These are phyloP conservation scores for Quercus suber DNA, from an alignment of 306 rosid genomes.

Conservation along the genomic window DNA sequence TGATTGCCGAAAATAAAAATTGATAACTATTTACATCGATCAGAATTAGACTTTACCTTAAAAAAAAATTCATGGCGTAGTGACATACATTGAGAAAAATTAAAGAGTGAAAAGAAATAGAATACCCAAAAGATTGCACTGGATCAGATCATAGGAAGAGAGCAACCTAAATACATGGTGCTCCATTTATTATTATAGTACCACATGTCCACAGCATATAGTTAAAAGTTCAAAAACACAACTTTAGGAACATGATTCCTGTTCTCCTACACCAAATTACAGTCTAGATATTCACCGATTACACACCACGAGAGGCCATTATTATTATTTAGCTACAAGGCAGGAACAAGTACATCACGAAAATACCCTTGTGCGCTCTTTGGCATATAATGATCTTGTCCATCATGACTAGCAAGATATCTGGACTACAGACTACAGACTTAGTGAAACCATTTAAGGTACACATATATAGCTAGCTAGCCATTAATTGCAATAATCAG, in stretches of 20 bases:
- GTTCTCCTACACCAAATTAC: background rate
- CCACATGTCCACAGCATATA: background rate
- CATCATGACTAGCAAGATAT: background rate
- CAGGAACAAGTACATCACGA: background rate
- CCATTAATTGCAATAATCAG: background rate
- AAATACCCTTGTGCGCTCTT: background rate
- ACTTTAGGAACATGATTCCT: background rate
- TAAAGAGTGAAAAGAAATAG: too few species aligned
- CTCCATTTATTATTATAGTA: background rate
- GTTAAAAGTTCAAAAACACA: background rate
- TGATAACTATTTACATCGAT: too few species aligned
- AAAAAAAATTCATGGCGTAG: too few species aligned
- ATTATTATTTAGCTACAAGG: background rate
- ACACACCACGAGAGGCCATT: background rate
- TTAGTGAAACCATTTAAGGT: background rate
- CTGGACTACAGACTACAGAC: background rate
- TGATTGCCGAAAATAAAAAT: too few species aligned
- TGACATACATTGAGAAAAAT: too few species aligned
- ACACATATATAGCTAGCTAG: background rate
- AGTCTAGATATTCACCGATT: background rate
- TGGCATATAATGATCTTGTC: background rate
- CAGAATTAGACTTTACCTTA: too few species aligned
- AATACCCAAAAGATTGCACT: too few species aligned
- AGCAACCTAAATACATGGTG: background rate
- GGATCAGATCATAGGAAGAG: too few species aligned